phyloP scores from a whole-genome alignment of 441 rosid genomes.

The Erodium chrysanthum region DNA sequence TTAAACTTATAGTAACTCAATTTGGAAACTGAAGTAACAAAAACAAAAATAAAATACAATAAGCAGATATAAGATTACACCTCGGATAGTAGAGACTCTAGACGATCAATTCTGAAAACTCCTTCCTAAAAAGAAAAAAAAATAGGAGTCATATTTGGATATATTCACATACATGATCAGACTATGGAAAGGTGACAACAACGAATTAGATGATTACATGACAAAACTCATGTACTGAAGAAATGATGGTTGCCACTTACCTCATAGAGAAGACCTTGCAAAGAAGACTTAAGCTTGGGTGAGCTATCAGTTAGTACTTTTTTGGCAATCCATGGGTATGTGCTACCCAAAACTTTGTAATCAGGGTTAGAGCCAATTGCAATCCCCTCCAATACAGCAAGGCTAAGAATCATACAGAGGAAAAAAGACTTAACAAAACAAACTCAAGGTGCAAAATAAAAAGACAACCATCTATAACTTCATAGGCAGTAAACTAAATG shows the following conservation, averaged over 20 bases:
- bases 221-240: neutral
- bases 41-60: neutral
- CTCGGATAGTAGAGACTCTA: slow-evolving; percentile 80
- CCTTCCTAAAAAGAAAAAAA: slow-evolving; percentile 47
- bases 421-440: slow-evolving; percentile 1
- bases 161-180: neutral
- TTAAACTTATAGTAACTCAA: too few relatives aligned
- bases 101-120: slow-evolving; percentile 83
- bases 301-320: slow-evolving; percentile 84
- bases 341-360: slow-evolving; percentile 92
- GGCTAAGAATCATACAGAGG: slow-evolving; percentile 35
- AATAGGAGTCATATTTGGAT: slow-evolving; percentile 11
- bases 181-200: neutral
- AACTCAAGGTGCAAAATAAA: neutral
- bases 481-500: slow-evolving; percentile 1
- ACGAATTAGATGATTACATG: neutral
- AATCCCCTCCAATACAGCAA: slow-evolving; percentile 95
- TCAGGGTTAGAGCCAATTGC: slow-evolving; percentile 67
- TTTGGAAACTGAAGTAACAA: neutral
- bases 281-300: slow-evolving; percentile 70
- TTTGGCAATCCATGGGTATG: slow-evolving; percentile 96
- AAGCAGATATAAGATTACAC: slow-evolving; percentile 28
- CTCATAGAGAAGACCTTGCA: slow-evolving; percentile 72
- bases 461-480: neutral
- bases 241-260: slow-evolving; percentile 26